Evolutionary conservation across 2,329 filamentous ascomycete genomes (phyloP), one percentile per base, ranked within the genome.

Genomic region (Penicillium frequentans): DNA sequence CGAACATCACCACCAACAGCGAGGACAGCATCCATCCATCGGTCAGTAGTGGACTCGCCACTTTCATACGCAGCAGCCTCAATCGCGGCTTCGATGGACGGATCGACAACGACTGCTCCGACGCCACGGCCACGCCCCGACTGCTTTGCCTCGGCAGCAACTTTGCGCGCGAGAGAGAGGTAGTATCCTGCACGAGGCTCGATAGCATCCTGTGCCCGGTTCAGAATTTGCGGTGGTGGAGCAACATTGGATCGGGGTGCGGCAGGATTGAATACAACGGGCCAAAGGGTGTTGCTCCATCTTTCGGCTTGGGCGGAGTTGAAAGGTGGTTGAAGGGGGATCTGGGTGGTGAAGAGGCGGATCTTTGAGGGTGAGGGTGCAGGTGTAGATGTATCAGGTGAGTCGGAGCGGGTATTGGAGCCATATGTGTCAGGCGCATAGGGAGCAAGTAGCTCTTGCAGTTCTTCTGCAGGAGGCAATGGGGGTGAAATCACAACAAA

Each of bases 71-170:
- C 59, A 13, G 55, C 49, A 3, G 37, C 52, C 16, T 65, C 60
- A 5, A 70, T 59, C 6, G 69, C 59, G 1, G 63, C 60, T 21
- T 72, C 67, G 42, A 75, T 70, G n/a, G 67, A 64, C 0, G 75
- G 74, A 56, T 80, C 77, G 24, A 79, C 78, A 21, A 79, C 70
- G 13, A 80, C 78, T 8, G 76, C 77, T 27, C 77, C 78, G 4
- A 79, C 69, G 0, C 66, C 61, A 16, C 77, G 71, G 21, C 78
- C 78, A 26, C 69, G 69, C 8, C 74, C 72, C 1, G 68, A 68
- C 46, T 67, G 53, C 42, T 70, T 64, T 24, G 76, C 70, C 63
- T 79, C 76, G 5, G 66, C 55, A 1, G 75, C 78, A 29, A 78
- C 69, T 33, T 66, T 61, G 35, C 65, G 65, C 9, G 78, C 77